Percentiles rank a stretch among this genome's conserved stretches.
Evolutionary conservation across 108 stramenopile species (phyloP).

Genomic region (Bacterosira constricta): DNA sequence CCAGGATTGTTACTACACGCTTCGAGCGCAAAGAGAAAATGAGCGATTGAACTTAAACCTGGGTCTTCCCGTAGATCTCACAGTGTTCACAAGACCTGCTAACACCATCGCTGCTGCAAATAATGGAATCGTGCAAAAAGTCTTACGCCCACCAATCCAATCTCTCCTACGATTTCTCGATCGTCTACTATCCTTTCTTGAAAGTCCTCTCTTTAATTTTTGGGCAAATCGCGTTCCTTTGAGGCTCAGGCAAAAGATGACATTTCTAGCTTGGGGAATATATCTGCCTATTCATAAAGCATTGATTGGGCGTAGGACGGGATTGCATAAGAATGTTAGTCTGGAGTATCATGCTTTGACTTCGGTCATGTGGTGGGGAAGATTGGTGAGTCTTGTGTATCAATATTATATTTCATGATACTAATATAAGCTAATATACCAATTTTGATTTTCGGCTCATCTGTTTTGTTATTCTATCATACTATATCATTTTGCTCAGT

Average conservation of each 20-base stretch:
- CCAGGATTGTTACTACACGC: background rate
- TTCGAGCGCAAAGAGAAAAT: constrained; percentile 50
- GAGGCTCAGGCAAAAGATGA: constrained; percentile 45
- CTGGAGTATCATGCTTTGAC: constrained; percentile 81
- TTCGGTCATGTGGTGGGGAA: constrained; percentile 68
- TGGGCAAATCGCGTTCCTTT: constrained; percentile 59
- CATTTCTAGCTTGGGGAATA: constrained; percentile 59
- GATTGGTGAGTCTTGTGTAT: constrained; percentile 40
- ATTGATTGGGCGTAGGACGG: constrained; percentile 57
- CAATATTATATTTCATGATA: background rate
- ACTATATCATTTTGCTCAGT: constrained; percentile 10
- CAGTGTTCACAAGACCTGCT: constrained; percentile 39
- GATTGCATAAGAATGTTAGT: constrained; percentile 59
- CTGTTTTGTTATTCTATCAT: background rate
- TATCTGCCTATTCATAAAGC: constrained; percentile 67
- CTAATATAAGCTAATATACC: background rate
- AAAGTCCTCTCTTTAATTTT: constrained; percentile 49
- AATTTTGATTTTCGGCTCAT: background rate
- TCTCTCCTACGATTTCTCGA: constrained; percentile 25
- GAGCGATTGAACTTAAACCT: constrained; percentile 61
- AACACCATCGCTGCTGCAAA: constrained; percentile 3
- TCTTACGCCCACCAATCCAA: constrained; percentile 39
- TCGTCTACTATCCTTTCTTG: constrained; percentile 46
- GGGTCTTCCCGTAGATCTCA: constrained; percentile 57
- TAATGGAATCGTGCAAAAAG: background rate